Percentiles rank a stretch among this genome's conserved stretches.
These are phyloP conservation scores for Raphanus sativus DNA, from an alignment of 345 rosid species.

Conservation along the genomic window DNA sequence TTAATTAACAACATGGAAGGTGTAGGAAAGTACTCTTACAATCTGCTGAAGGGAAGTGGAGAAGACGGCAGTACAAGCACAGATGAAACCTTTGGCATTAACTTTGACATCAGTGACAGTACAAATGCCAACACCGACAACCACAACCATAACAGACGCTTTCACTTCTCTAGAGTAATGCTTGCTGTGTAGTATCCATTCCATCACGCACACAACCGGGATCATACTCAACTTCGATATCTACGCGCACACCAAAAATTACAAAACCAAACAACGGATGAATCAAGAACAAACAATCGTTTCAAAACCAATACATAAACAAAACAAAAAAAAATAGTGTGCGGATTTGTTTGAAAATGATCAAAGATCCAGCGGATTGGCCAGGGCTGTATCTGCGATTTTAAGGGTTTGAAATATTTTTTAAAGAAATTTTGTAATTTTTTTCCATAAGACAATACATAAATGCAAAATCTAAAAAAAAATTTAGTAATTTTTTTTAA, in stretches of 20 bases:
- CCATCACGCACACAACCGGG: constrained; percentile 94
- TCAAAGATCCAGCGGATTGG: no score
- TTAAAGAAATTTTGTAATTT: no score
- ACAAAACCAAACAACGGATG: no score
- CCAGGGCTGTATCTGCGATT: no score
- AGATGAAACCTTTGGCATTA: constrained; percentile 85
- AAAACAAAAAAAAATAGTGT: no score
- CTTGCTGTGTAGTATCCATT: constrained; percentile 87
- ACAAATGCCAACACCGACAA: constrained; percentile 89
- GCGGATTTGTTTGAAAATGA: no score
- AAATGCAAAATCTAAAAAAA: no score
- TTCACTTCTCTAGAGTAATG: constrained; percentile 79
- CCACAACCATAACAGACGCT: constrained; percentile 77
- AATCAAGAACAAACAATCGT: constrained; percentile 7
- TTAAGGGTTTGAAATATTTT: no score
- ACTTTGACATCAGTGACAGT: constrained; percentile 94
- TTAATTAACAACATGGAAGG: neutral
- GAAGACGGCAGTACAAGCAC: constrained; percentile 83
- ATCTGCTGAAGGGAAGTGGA: constrained; percentile 93
- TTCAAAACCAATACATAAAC: neutral
- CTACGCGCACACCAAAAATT: constrained; percentile 29
- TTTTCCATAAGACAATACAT: no score
- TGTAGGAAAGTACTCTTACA: constrained; percentile 45
- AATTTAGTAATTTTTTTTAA: no score
- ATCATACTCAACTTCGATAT: constrained; percentile 96